phyloP scores from a whole-genome alignment of 2,329 filamentous ascomycete species.

The Pestalotiopsis fici region DNA sequence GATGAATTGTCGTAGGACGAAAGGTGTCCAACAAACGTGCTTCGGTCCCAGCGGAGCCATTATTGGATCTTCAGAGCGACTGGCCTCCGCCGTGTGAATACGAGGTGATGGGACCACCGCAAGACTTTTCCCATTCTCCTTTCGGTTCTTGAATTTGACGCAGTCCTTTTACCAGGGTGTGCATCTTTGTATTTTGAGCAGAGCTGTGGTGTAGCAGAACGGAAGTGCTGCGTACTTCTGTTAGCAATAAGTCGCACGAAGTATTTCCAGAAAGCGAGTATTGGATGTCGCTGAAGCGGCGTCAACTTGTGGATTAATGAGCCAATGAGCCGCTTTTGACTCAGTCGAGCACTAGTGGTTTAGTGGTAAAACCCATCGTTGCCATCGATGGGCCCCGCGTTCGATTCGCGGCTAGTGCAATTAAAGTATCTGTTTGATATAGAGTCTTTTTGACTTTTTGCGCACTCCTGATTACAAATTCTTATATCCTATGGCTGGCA shows the following conservation, averaged over 20 bases:
- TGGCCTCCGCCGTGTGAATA: not conserved
- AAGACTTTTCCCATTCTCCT: not conserved
- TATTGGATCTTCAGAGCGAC: not conserved
- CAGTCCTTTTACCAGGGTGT: not conserved
- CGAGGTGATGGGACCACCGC: not conserved
- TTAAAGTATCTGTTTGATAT: no score
- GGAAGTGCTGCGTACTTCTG: not conserved
- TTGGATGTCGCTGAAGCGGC: not conserved
- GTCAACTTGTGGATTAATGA: not conserved
- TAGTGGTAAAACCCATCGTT: constrained; percentile 57
- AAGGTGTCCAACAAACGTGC: not conserved
- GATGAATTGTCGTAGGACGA: not conserved
- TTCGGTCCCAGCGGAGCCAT: not conserved
- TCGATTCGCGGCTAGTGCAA: constrained; percentile 41
- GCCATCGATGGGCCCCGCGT: constrained; percentile 52
- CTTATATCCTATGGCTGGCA: no score
- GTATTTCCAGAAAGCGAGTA: not conserved
- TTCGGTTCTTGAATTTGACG: not conserved
- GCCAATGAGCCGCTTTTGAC: not conserved
- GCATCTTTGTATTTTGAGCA: not conserved
- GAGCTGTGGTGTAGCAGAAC: not conserved
- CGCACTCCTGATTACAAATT: no score
- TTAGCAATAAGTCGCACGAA: not conserved
- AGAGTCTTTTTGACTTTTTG: no score
- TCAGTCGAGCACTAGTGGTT: constrained; percentile 40